phyloP scores from a whole-genome alignment of 116 monocot species.

The Iris pallida region DNA sequence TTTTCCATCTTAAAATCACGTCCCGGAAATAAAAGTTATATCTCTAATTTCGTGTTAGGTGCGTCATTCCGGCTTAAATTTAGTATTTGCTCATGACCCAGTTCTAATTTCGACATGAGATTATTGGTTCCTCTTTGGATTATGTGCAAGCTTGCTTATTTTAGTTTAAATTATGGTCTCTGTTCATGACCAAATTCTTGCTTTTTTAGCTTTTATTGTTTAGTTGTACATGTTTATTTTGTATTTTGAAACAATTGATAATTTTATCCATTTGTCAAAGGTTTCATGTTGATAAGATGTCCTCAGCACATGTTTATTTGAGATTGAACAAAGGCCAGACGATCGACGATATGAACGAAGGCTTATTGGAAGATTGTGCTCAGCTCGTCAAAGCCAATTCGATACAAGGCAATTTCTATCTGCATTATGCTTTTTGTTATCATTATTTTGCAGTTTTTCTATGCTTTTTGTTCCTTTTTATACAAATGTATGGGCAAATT shows the following conservation, averaged over 20 bases:
- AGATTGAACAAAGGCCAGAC: slow-evolving; percentile 90
- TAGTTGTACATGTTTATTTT: too few relatives aligned
- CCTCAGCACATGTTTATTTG: slow-evolving; percentile 95
- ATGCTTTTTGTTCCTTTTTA: not conserved
- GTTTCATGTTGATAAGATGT: slow-evolving; percentile 99
- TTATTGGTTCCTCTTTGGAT: not conserved
- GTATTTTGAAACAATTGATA: too few relatives aligned
- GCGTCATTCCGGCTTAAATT: not conserved
- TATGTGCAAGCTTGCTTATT: too few relatives aligned
- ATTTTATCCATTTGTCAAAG: slow-evolving; percentile 16
- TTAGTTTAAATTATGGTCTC: too few relatives aligned
- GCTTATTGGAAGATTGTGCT: slow-evolving; percentile 87
- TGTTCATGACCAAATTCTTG: too few relatives aligned
- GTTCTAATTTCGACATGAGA: too few relatives aligned
- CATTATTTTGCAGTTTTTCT: not conserved
- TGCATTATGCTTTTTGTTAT: not conserved
- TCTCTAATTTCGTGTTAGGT: too few relatives aligned
- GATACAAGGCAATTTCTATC: slow-evolving; percentile 61
- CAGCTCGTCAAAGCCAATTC: slow-evolving; percentile 99
- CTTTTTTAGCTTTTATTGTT: too few relatives aligned
- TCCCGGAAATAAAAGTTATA: too few relatives aligned
- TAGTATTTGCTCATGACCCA: not conserved
- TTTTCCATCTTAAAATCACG: too few relatives aligned
- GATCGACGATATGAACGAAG: slow-evolving; percentile 93
- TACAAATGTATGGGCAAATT: not conserved